A percentile compares a stretch with the other conserved stretches of the same genome.
These are phyloP conservation scores for Gnaphalium uliginosum DNA, from an alignment of 129 eudicot genomes.

Conservation along the genomic window DNA sequence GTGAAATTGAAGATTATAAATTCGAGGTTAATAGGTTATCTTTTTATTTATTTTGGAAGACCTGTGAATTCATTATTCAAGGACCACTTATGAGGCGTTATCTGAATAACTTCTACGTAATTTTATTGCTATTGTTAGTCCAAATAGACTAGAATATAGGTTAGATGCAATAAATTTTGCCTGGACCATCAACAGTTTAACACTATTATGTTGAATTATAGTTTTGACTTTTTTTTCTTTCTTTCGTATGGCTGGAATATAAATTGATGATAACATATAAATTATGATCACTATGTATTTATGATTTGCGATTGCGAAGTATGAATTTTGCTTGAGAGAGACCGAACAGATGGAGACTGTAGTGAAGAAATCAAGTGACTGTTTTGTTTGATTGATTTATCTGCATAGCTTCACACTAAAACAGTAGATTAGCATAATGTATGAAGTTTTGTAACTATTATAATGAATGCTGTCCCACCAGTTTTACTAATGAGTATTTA, in stretches of 20 bases:
- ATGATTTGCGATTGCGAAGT: constrained; percentile 18
- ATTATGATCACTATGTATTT: neutral
- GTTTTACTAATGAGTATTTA: constrained; percentile 14
- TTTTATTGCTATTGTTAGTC: constrained; percentile 23
- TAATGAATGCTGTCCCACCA: constrained; percentile 18
- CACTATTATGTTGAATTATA: neutral
- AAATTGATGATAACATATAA: neutral
- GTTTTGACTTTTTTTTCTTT: neutral
- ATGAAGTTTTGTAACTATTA: constrained; percentile 1
- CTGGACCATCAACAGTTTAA: constrained; percentile 24
- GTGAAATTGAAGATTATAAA: neutral
- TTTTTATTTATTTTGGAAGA: neutral
- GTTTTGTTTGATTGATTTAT: constrained; percentile 10
- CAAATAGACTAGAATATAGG: constrained; percentile 20
- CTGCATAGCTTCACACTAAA: neutral
- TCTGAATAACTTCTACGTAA: constrained; percentile 2
- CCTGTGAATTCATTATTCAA: constrained; percentile 25
- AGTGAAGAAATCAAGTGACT: constrained; percentile 18
- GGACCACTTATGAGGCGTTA: constrained; percentile 35
- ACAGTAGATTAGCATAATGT: constrained; percentile 22
- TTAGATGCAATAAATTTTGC: constrained; percentile 24
- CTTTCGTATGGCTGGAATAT: neutral
- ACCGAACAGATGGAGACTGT: constrained; percentile 15
- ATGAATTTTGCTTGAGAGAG: neutral
- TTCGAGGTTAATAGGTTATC: neutral